Base-by-base conservation (phyloP, 768 basidiomycete genomes). In the Lyophyllum semitale region DNA sequence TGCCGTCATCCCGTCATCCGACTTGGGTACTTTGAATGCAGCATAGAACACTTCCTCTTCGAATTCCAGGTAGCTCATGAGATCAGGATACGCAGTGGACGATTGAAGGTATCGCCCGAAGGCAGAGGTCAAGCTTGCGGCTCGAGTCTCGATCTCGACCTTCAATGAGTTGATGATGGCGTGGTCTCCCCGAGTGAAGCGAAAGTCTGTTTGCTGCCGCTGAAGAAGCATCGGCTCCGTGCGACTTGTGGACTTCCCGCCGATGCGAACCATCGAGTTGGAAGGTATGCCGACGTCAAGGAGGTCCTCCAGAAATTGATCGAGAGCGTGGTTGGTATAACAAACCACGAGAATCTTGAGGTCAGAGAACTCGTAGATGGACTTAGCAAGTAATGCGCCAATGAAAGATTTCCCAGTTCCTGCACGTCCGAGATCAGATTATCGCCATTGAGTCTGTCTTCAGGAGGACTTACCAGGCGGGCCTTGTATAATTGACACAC, bases 381-480 rank as follows among this genome's bases (percentile, higher is more conserved):
- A 70, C 60, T 88, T 89, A 0, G 85, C 85, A 0, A 89, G 68
- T 2, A 89, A 72, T 0, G 85, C 84, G 0, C 88, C 88, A 22
- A 89, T 83, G 63, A 88, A 88, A 0, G 86, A 88, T 53, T 90
- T 90, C 1, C 88, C 88, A 0, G 88, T 90, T 0, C 88, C 88
- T 88, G 41, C 45, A 27, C 6, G 42, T 8, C 3, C 33, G 11
- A 52, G 43, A 29, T 40, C 26, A 54, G 25, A 50, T 18, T 23
- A 35, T 20, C 12, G 11, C 20, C 23, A 35, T 35, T 35, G 33
- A 35, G 4, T 8, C 4, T 15, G 13, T 15, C 8, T 8, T 15
- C 15, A 8, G 4, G 41, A 47, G 18, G 20, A 43, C 76, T 18
- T 67, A 87, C 87, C 87, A 38, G 87, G 87, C 0, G 87, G 88